Base-by-base conservation (phyloP, 208 protist genomes). In the Trypanosoma congolense region DNA sequence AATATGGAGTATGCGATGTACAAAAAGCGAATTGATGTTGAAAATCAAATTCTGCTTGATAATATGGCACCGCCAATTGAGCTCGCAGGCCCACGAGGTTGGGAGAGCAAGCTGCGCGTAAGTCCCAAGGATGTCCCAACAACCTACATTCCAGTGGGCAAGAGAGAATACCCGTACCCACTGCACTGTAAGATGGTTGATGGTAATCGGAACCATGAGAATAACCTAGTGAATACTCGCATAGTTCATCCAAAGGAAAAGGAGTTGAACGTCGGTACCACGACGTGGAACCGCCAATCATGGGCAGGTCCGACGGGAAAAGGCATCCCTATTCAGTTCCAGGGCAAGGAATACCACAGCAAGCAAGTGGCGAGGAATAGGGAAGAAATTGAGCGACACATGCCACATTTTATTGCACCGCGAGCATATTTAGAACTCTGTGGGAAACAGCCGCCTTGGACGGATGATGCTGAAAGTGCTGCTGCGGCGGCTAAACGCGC, bases 371-470 rank as follows among this genome's bases (percentile, higher is more conserved):
- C 56, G 19, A 55, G 42, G 5, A 67, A 67, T 35, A 49, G 62
- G 16, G 67, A 73, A 14, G 70, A 74, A 35, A 53, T 89, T 53
- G 50, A 87, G 56, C 42, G 78, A 61, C 50, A 68, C 16, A 76
- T 92, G 40, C 46, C 65, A 16, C 85, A 92, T 61, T 77, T 92
- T 51, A 24, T 87, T 40, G 44, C 85, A 21, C 85, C 85, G 9
- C 70, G 85, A 9, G 48, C 55, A 12, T 92, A 83, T 46, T 56
- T 92, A 42, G 62, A 83, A 31, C 65, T 89, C 14, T 76, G 83
- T 25, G 85, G 78, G 5, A 48, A 65, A 26, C 61, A 67, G 3
- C 71, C 76, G 9, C 75, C 78, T 18, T 61, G 46, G 68, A 71
- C 75, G 16, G 61, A 60, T 5, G 53, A 54, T 21, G 1, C 18